Percentiles rank a stretch among this genome's conserved stretches.
phyloP scores from a whole-genome alignment of 2,329 filamentous ascomycete species.

The Alternaria conjuncta region DNA sequence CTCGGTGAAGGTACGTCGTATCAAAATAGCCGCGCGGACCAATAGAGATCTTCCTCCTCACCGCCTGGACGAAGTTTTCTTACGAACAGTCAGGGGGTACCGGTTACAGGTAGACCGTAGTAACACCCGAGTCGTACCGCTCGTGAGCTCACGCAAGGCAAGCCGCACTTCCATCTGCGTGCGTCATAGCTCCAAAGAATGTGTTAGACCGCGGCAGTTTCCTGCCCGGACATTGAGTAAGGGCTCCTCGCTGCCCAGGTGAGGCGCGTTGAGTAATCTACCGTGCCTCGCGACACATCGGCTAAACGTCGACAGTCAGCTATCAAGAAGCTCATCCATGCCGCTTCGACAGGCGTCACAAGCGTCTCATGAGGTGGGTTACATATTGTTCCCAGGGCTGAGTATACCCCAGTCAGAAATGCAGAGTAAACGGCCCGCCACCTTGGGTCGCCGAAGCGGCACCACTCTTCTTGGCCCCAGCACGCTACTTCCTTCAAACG shows the following conservation, averaged over 20 bases:
- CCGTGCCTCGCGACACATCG: slow-evolving; percentile 3
- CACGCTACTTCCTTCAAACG: slow-evolving; percentile 26
- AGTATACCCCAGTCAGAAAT: slow-evolving; percentile 15
- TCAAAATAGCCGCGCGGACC: slow-evolving; percentile 22
- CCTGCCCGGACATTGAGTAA: slow-evolving; percentile 13
- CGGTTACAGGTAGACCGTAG: slow-evolving; percentile 29
- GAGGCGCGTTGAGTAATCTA: slow-evolving; percentile 6
- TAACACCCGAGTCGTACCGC: slow-evolving; percentile 33
- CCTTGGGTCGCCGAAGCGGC: slow-evolving; percentile 32
- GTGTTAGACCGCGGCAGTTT: slow-evolving; percentile 21
- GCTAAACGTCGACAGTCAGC: neutral
- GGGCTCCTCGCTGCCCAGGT: neutral
- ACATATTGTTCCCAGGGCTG: slow-evolving; percentile 10
- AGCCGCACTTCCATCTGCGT: slow-evolving; percentile 17
- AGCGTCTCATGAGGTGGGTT: slow-evolving; percentile 1
- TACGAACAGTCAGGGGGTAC: slow-evolving; percentile 25
- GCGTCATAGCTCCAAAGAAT: slow-evolving; percentile 31
- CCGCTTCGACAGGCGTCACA: neutral
- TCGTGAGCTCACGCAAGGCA: slow-evolving; percentile 22
- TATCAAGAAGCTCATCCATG: neutral
- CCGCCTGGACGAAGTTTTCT: slow-evolving; percentile 32
- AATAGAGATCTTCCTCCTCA: slow-evolving; percentile 33
- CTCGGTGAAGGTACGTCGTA: slow-evolving; percentile 18
- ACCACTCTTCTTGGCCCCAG: slow-evolving; percentile 25
- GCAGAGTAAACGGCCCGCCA: slow-evolving; percentile 31